A percentile compares a stretch with the other conserved stretches of the same genome.
phyloP scores from a whole-genome alignment of 139 green algal species.

The Diplosphaera chodatii region DNA sequence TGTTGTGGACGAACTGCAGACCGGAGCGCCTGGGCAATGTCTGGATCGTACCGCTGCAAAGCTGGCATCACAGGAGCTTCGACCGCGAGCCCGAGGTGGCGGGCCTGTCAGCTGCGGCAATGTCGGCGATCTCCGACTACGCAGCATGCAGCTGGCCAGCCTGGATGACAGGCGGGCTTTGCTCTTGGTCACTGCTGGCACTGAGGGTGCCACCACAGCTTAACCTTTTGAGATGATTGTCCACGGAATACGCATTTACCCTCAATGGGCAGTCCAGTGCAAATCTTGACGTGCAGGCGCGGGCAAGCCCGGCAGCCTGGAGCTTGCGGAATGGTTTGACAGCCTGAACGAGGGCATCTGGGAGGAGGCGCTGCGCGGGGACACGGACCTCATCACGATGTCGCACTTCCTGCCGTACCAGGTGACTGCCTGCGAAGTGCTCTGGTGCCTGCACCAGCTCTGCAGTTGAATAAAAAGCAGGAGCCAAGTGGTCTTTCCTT shows the following conservation, averaged over 20 bases:
- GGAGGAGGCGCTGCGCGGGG: background rate
- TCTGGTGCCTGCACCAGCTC: too few relatives aligned
- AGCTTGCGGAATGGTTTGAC: conserved; percentile 40
- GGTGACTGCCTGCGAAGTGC: too few relatives aligned
- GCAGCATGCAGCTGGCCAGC: conserved; percentile 34
- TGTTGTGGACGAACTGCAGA: background rate
- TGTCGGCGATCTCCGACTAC: conserved; percentile 42
- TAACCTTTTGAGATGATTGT: too few relatives aligned
- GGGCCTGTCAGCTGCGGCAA: conserved; percentile 17
- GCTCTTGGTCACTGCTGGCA: too few relatives aligned
- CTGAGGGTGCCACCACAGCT: too few relatives aligned
- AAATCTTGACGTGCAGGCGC: background rate
- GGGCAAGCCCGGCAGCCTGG: conserved; percentile 3
- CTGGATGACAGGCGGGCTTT: background rate
- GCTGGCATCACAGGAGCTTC: conserved; percentile 31
- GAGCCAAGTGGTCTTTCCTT: too few relatives aligned
- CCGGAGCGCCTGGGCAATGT: conserved; percentile 24
- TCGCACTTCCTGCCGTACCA: conserved; percentile 65
- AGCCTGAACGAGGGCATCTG: conserved; percentile 21
- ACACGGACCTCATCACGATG: conserved; percentile 50
- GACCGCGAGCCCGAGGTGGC: conserved; percentile 47
- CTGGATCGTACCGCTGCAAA: conserved; percentile 37
- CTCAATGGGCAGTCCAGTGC: too few relatives aligned
- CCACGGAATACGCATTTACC: too few relatives aligned
- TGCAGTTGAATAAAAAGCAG: too few relatives aligned